Conservation (phyloP, 2,329 filamentous ascomycete species). For the Neoarthrinium moseri region DNA sequence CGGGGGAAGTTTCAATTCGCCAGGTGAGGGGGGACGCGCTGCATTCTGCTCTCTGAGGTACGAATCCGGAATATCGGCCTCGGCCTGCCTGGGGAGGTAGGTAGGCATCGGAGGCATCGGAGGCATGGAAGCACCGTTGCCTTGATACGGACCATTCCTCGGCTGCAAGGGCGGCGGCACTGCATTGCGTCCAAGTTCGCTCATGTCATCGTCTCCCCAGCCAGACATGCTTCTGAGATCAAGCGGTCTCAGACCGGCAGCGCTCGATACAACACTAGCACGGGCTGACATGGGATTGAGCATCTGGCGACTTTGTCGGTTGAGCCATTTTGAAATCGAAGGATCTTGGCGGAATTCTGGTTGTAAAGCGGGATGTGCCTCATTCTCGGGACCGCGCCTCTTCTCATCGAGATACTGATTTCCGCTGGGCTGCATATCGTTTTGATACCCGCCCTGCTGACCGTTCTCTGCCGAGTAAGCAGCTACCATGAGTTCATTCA, state of each 20-base stretch:
- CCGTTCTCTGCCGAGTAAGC: constrained; percentile 8
- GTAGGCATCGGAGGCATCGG: neutral
- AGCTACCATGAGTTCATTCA: constrained; percentile 8
- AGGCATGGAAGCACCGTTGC: neutral
- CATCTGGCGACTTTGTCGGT: constrained; percentile 6
- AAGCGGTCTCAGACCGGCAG: constrained; percentile 3
- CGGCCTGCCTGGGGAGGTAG: too few relatives aligned
- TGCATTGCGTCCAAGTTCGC: neutral
- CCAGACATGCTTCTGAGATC: constrained; percentile 5
- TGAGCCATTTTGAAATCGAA: constrained; percentile 9
- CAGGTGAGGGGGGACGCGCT: neutral
- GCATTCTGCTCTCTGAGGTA: neutral
- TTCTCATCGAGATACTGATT: constrained; percentile 8
- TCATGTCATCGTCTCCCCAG: neutral
- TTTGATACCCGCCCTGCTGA: neutral
- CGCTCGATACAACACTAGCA: constrained; percentile 9
- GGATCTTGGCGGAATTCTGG: too few relatives aligned
- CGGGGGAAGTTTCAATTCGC: constrained; percentile 5
- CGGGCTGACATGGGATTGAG: constrained; percentile 9
- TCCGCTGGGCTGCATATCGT: neutral
- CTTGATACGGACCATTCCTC: too few relatives aligned
- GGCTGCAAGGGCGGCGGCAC: neutral
- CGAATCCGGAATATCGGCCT: neutral
- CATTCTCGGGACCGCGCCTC: neutral
- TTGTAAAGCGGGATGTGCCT: too few relatives aligned